Evolutionary conservation across 2,329 filamentous ascomycete genomes (phyloP), one percentile per base, ranked within the genome.

Genomic region (Fusarium annulatum): DNA sequence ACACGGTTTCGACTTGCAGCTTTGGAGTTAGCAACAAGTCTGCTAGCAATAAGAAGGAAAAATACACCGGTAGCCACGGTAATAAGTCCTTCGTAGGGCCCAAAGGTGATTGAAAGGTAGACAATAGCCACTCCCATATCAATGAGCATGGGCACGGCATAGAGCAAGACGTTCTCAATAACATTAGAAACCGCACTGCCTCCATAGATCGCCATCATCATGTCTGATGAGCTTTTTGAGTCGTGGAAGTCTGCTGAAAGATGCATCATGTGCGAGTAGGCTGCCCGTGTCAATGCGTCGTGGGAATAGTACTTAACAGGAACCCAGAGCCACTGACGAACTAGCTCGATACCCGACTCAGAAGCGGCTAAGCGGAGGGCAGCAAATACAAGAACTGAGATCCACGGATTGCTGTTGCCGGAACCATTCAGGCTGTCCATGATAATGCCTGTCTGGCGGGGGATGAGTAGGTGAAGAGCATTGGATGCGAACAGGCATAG

Each of bases 361-460:
- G 88, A 90, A 5, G 86, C 84, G 4, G 85, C 80, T n/a, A 90
- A 80, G 59, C 86, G 85, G 36, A 90, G 82, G 12, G 79, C 78
- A 16, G 87, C 87, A 67, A 88, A 89, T 23, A 88, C 80, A 26
- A 86, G 68, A 5, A 90, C 86, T 30, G 88, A 85, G 7, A 84
- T 71, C 88, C 88, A 89, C 2, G 86, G 85, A 59, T 84, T 86
- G 64, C 81, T 84, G 48, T 85, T 81, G 46, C 87, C 85, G 41
- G 78, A 80, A 14, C 86, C 84, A 36, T 86, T 86, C 28, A 97
- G 83, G 68, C 89, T 89, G 77, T 96, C 90, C 72, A 94, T 91
- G 71, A 97, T 91, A 65, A 93, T 90, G 72, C 94, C 94, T 38
- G 96, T 89, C 79, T 96, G 93, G 26, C 93, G 88, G n/a, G 94